Base-by-base conservation (phyloP, 2,329 filamentous ascomycete genomes). In the Beauveria sp. region DNA sequence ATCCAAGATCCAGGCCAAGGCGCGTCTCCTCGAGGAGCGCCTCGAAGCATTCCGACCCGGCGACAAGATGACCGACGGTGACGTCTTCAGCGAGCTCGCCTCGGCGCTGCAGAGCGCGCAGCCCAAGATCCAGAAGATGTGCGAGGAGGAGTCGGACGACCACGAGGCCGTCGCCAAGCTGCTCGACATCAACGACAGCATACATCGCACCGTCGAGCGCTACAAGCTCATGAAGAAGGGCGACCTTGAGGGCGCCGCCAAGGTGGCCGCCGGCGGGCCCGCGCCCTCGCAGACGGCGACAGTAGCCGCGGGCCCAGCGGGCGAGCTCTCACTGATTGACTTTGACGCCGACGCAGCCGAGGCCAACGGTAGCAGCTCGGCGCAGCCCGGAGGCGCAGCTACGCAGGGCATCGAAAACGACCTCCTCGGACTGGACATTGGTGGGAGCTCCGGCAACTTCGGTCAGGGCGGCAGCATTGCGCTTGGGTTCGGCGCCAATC, bases 81-180 rank as follows among this genome's bases (percentile, higher is more conserved):
- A 88, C 63, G 85, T 88, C 22, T 88, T 86, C 66, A 83, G 93
- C 79, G 95, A 99, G 79, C 82, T 99, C 59, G 93, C 93, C 5
- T 88, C 89, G 65, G 87, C 95, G 10, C 81, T 99, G 51, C 90
- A 91, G 73, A 97, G 89, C 70, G 95, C 95, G 2, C 95, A 99
- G 70, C 95, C 95, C 9, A 99, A 99, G 78, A 98, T 99, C 66
- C 93, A 98, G 73, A 97, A 91, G 77, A 99, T 99, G 93, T 98
- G 93, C 70, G 93, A 98, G 74, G 95, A 99, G 74, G 95, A 99
- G 71, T 97, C 93, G 12, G 93, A 98, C 64, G 95, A 99, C 70
- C 87, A 92, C 64, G 95, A 97, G 77, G 95, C 95, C 5, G 95
- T 99, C 6, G 90, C 92, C 49, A 96, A 96, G 75, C 81, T 99